Evolutionary conservation across 1,284 basidiomycete species (phyloP), one percentile per base, ranked within the genome.

Genomic region (Exobasidium rhododendri): DNA sequence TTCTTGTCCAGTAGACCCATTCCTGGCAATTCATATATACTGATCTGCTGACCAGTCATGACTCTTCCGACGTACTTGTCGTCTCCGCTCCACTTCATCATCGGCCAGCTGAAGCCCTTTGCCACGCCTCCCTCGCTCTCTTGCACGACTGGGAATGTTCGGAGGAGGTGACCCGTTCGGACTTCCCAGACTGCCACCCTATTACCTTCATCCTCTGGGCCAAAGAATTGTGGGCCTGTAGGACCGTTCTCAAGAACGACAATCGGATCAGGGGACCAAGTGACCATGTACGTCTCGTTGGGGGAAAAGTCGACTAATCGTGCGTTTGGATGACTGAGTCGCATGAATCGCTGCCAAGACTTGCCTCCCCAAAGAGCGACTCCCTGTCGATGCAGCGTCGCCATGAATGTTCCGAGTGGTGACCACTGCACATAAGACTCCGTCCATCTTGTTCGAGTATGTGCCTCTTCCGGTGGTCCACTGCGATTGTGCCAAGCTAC

Each of bases 361-460:
- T 87, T 81, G 28, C 96, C 96, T 60, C 92, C 94, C 92, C 94
- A 98, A 49, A 98, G 85, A 50, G 92, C 90, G 64, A 97, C 90
- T 82, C 96, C 96, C 81, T 93, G 94, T 50, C 91, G 86, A 81
- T 97, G 96, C 61, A 97, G 86, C 7, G 96, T 96, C 52, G 93
- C 89, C 65, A 98, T 85, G 80, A 89, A 92, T 24, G 94, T 97
- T 59, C 96, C 96, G 63, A 90, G 85, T 32, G 94, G 94, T 40
- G 96, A 97, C 96, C 96, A 99, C 55, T 91, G 89, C 46, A 94
- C 89, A 82, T 97, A 99, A 49, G 96, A 88, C 77, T 98, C 93
- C 75, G 92, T 97, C 93, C 96, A 98, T 80, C 90, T 88, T 87
- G 91, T 76, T 28, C 64, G 56, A 10, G 59, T 75, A 75, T 88